phyloP scores from a whole-genome alignment of 1,284 basidiomycete genomes.

The Wolfiporia cocos region DNA sequence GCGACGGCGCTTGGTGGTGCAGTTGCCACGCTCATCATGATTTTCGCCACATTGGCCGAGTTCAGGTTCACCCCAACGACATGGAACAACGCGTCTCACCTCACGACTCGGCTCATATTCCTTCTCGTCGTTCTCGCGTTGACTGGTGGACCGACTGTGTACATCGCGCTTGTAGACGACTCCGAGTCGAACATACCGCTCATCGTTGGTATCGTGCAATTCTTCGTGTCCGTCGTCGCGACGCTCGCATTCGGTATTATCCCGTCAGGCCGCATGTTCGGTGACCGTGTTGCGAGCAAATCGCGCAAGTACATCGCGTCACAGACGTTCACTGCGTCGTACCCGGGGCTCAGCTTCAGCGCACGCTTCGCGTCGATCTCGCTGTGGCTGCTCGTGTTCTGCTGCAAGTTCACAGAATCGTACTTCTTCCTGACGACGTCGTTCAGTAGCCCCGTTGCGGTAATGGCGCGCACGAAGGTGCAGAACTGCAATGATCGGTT shows the following conservation, averaged over 20 bases:
- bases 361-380: slow-evolving; percentile 75
- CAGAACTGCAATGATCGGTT: slow-evolving; percentile 80
- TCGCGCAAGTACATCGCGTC: slow-evolving; percentile 93
- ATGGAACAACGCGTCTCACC: slow-evolving; percentile 95
- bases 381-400: slow-evolving; percentile 89
- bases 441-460: slow-evolving; percentile 86
- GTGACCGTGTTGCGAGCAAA: slow-evolving; percentile 92
- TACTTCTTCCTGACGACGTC: slow-evolving; percentile 95
- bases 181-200: slow-evolving; percentile 61
- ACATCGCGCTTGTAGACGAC: slow-evolving; percentile 77
- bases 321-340: slow-evolving; percentile 95
- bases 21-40: slow-evolving; percentile 88
- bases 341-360: slow-evolving; percentile 64
- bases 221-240: slow-evolving; percentile 79
- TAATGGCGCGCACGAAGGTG: slow-evolving; percentile 89
- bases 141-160: slow-evolving; percentile 87
- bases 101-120: slow-evolving; percentile 85
- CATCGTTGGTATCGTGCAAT: slow-evolving; percentile 86
- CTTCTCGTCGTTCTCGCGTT: slow-evolving; percentile 81
- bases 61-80: slow-evolving; percentile 96
- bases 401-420: slow-evolving; percentile 90
- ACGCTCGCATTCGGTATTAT: slow-evolving; percentile 79
- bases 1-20: slow-evolving; percentile 88
- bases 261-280: slow-evolving; percentile 92
- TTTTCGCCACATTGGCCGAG: slow-evolving; percentile 85